Percentiles rank a stretch among this genome's conserved stretches.
Evolutionary conservation across 495 filamentous ascomycete species (phyloP).

Genomic region (Elasticomyces elasticus): DNA sequence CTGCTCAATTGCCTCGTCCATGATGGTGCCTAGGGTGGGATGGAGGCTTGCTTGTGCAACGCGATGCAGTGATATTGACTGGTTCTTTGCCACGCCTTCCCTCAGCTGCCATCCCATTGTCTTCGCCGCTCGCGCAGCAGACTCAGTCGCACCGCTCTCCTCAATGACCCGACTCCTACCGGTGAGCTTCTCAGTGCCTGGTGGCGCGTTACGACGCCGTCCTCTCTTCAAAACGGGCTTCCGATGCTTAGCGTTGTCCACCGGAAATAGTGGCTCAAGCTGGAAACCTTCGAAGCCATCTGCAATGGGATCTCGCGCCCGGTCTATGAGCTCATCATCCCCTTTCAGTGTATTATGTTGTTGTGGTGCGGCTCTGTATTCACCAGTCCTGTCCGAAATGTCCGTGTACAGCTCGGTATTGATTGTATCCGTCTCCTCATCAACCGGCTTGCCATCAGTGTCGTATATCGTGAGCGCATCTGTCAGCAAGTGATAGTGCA

Average conservation of each 20-base stretch:
- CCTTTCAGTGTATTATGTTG: slow-evolving; percentile 67
- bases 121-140: slow-evolving; percentile 51
- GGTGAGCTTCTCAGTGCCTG: slow-evolving; percentile 36
- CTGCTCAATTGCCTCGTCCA: slow-evolving; percentile 80
- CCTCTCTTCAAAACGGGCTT: slow-evolving; percentile 22
- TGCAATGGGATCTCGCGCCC: slow-evolving; percentile 67
- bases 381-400: slow-evolving; percentile 78
- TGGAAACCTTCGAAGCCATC: slow-evolving; percentile 61
- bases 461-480: slow-evolving; percentile 89
- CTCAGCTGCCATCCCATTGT: slow-evolving; percentile 74
- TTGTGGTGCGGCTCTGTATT: slow-evolving; percentile 68
- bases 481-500: slow-evolving; percentile 73
- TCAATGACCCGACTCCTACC: slow-evolving; percentile 32
- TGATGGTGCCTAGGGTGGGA: slow-evolving; percentile 75
- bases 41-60: slow-evolving; percentile 47
- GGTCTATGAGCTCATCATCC: slow-evolving; percentile 71
- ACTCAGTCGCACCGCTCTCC: slow-evolving; percentile 35
- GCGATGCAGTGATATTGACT: slow-evolving; percentile 64
- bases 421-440: slow-evolving; percentile 67
- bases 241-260: slow-evolving; percentile 25
- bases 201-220: slow-evolving; percentile 24
- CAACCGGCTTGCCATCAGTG: slow-evolving; percentile 67
- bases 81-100: slow-evolving; percentile 48
- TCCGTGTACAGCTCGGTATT: slow-evolving; percentile 90
- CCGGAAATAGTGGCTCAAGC: slow-evolving; percentile 51